Conservation (phyloP, 176 grass and related monocot genomes). For the Neostapfia colusana region DNA sequence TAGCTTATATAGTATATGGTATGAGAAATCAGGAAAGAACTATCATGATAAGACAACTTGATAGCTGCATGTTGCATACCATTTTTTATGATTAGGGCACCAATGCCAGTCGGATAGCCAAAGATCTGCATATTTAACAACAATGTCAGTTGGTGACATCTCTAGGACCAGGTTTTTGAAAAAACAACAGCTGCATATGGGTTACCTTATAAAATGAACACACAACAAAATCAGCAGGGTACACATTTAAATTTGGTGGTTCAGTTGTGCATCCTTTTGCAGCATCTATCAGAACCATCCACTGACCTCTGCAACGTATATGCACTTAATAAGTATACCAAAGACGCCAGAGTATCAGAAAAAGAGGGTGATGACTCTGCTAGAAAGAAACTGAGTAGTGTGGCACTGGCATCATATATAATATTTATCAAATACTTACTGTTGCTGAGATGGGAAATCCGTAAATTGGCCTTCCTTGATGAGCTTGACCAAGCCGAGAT, state of each 20-base stretch:
- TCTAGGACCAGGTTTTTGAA: conserved; percentile 12
- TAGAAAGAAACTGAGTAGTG: neutral
- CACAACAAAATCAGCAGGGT: conserved; percentile 90
- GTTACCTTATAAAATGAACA: conserved; percentile 98
- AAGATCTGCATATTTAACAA: conserved; percentile 75
- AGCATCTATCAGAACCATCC: conserved; percentile 96
- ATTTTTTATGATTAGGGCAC: conserved; percentile 85
- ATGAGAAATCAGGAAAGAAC: conserved; percentile 11
- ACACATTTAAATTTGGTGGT: conserved; percentile 66
- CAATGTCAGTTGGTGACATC: conserved; percentile 38
- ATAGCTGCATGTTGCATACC: conserved; percentile 46
- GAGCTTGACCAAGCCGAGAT: conserved; percentile 64
- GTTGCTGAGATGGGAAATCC: conserved; percentile 33
- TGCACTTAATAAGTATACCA: conserved; percentile 22
- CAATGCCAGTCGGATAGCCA: conserved; percentile 96
- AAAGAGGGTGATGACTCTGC: neutral
- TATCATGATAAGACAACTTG: conserved; percentile 28
- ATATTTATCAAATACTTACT: conserved; percentile 58
- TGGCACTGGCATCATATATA: neutral
- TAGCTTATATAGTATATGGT: conserved; percentile 10
- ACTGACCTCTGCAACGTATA: conserved; percentile 49
- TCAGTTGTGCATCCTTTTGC: conserved; percentile 98
- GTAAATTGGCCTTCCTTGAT: conserved; percentile 69
- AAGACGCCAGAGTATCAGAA: neutral
- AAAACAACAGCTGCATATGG: conserved; percentile 19